Evolutionary conservation across 176 grass and related monocot genomes (phyloP), one percentile per base, ranked within the genome.

Genomic region (Aegilops tauschii): DNA sequence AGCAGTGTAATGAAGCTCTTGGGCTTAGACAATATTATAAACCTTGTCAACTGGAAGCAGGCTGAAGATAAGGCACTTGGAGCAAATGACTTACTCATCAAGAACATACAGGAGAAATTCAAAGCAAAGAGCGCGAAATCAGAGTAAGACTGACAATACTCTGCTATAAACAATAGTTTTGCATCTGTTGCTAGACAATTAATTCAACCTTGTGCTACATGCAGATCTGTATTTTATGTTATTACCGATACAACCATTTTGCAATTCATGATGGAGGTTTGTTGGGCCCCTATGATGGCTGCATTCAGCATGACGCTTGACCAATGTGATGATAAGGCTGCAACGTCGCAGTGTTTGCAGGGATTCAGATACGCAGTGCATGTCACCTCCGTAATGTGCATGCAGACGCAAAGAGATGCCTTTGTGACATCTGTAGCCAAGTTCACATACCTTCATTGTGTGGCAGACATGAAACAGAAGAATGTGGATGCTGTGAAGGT

Each of bases 401-500:
- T 99, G 97, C 92, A 99, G 78, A 99, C 94, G 3, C 97, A 99
- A 73, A 90, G 97, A 86, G 97, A 99, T 90, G 97, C 97, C 25
- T 99, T 99, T 88, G 97, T 99, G 65, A 99, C 93, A 61, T 96
- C 97, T 62, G 94, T 99, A 61, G 97, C 97, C 61, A 99, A 99
- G 84, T 99, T 99, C 69, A 99, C 97, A 72, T 96, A 93, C 79
- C 97, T 99, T 76, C 97, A 99, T 86, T 99, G 90, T 93, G 97
- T 92, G 66, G 94, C 92, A 18, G 97, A 96, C 80, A 99, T 99
- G 94, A 99, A 99, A 86, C 97, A 99, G 81, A 99, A 96, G 80
- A 99, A 99, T 87, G 88, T 96, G 76, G 97, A 99, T 96, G 94
- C 97, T 76, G 90, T 99, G 50, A 99, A 99, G 93, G 95, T 98